Base-by-base conservation (phyloP, 2,329 filamentous ascomycete species). In the Apiospora rasikravindrae region DNA sequence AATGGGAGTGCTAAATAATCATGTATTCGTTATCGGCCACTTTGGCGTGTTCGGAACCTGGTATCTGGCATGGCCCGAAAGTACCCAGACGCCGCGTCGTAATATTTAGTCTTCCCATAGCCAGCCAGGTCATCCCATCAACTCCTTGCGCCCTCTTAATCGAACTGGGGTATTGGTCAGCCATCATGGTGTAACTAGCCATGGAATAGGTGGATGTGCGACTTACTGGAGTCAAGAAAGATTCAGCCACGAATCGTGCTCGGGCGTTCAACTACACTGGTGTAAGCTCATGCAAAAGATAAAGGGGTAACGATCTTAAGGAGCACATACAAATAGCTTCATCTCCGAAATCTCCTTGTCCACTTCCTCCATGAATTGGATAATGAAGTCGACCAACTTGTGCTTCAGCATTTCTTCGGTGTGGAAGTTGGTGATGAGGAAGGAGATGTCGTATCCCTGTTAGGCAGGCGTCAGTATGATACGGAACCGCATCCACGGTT, bases 321-420 rank as follows among this genome's bases (percentile, higher is more conserved):
- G n/a, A 67, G 44, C 61, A 87, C 94, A 77, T 89, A 98, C 96
- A 84, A 99, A 99, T 79, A 99, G 92, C 89, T 99, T 99, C 96
- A 99, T 98, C 86, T 99, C 97, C 3, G 96, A 98, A 73, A 99
- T 99, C 84, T 99, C 96, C 88, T 99, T 99, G 84, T 99, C 97
- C 5, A 99, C 97, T 83, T 99, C 96, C 84, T 99, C 96, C 96
- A 99, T 98, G 80, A 99, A 99, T 80, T 98, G 92, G 76, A 99
- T 98, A 77, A 99, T 97, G 80, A 99, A 99, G 83, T 99, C 96
- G 45, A 99, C 97, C 77, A 99, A 88, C 87, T 99, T 98, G 83
- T 99, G 96, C 88, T 98, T 98, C 81, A 98, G 84, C 95, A 99
- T 98, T 82, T 97, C 94, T 83, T 98, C 96, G 5, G 96, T 98